Base-by-base conservation (phyloP, 2,329 filamentous ascomycete species). In the Plenodomus tracheiphilus region DNA sequence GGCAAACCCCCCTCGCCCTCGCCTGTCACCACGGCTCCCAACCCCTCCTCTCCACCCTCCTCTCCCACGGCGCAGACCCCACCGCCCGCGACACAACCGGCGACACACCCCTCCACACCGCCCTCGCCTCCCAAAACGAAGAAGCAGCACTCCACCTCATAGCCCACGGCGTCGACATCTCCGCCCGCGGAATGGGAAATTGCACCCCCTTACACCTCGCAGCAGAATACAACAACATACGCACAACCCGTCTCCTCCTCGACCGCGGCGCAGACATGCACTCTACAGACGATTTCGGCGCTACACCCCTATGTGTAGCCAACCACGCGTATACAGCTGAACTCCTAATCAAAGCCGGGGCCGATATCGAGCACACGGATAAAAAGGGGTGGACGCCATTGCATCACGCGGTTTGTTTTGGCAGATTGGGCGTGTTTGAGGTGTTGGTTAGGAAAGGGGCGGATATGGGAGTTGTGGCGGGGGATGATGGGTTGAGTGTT, bases 11-110 rank as follows among this genome's bases (percentile, higher is more conserved):
- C 18, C 36, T 58, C 16, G 18, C 36, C 2, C 39, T 49, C 22
- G 56, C 60, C 7, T 63, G 54, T 41, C 53, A 46, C 15, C 38
- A 39, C 4, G 53, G 51, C 4, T 53, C 49, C 2, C 37, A 37
- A 0, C 35, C 46, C 2, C 47, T 57, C 11, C 48, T 61, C 32
- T 4, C 20, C n/a, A 32, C 38, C 2, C 56, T 66, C 18, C 47
- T 66, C 7, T 44, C 49, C n/a, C 45, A 45, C 35, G 58, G 60
- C 36, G 57, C 62, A 21, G 43, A 62, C 35, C 47, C 57, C 10
- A 50, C 60, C 8, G 46, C 36, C n/a, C 25, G 17, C 3, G 41
- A 43, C 17, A 20, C 19, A n/a, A 13, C 8, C 2, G 36, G 36
- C 36, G 34, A 30, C 30, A 49, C 44, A 20, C 43, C 48, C 15